Conservation (phyloP, 2,329 filamentous ascomycete genomes). For the Onygenales sp. region DNA sequence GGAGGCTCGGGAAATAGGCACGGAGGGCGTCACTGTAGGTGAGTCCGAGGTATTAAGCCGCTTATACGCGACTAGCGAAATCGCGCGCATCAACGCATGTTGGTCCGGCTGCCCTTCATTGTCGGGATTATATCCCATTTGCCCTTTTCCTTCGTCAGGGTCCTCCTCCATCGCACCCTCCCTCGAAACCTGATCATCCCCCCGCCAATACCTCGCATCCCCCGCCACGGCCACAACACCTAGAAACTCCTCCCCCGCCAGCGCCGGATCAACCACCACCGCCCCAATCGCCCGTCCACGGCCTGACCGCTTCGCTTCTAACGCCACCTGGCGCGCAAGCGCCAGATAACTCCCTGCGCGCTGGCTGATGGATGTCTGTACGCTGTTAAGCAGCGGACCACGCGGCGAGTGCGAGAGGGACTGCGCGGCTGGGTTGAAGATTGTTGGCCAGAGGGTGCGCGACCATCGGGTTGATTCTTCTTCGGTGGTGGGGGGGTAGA, state of each 20-base stretch:
- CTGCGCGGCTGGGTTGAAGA: conserved; percentile 36
- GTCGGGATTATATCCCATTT: conserved; percentile 21
- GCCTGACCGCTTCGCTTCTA: conserved; percentile 26
- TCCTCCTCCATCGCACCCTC: neutral
- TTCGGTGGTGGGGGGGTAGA: conserved; percentile 30
- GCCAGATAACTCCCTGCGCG: conserved; percentile 30
- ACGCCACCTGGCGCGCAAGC: conserved; percentile 29
- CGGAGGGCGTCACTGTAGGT: neutral
- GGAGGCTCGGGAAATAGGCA: neutral
- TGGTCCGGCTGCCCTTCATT: conserved; percentile 34
- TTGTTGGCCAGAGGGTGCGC: conserved; percentile 32
- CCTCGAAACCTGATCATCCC: neutral
- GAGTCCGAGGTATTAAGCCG: conserved; percentile 21
- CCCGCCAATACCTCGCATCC: conserved; percentile 29
- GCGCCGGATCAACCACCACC: conserved; percentile 36
- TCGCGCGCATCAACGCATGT: conserved; percentile 38
- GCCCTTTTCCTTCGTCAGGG: neutral
- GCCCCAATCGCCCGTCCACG: conserved; percentile 33
- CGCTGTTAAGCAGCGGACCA: conserved; percentile 25
- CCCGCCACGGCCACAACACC: conserved; percentile 36
- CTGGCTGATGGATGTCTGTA: conserved; percentile 26
- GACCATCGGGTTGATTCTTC: conserved; percentile 35
- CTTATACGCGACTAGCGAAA: conserved; percentile 33
- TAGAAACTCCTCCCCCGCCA: conserved; percentile 23
- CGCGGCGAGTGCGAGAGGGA: conserved; percentile 34